A percentile compares a stretch with the other conserved stretches of the same genome.
Conservation (phyloP, 2,329 filamentous ascomycete species). For the Didymella exigua region DNA sequence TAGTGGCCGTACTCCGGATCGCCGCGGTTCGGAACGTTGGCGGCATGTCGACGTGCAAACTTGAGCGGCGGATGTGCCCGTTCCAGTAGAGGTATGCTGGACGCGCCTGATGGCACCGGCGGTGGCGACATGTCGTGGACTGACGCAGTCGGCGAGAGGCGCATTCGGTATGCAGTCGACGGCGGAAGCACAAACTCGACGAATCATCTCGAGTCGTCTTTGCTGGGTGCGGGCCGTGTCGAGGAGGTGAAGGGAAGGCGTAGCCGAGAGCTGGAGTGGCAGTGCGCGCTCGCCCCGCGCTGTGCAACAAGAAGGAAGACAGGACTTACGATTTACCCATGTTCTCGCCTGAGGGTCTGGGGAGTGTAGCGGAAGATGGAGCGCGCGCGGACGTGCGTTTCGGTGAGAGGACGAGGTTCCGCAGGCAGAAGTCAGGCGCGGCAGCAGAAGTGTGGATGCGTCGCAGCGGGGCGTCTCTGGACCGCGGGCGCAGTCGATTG, state of each 20-base stretch:
- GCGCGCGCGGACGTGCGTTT: background rate
- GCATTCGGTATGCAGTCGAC: constrained; percentile 6
- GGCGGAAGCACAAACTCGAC: background rate
- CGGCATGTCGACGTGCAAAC: constrained; percentile 39
- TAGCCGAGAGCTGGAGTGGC: constrained; percentile 20
- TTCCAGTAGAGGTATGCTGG: constrained; percentile 32
- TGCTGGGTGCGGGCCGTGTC: constrained; percentile 9
- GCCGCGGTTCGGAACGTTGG: constrained; percentile 28
- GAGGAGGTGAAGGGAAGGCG: constrained; percentile 28
- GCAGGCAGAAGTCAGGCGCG: constrained; percentile 24
- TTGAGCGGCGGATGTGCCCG: constrained; percentile 34
- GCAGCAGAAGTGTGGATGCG: constrained; percentile 23
- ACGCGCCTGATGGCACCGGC: constrained; percentile 23
- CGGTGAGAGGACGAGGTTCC: constrained; percentile 12
- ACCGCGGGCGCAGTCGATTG: constrained; percentile 23
- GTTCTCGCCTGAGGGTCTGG: constrained; percentile 18
- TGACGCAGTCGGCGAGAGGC: constrained; percentile 3
- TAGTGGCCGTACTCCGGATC: constrained; percentile 37
- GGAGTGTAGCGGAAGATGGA: constrained; percentile 9
- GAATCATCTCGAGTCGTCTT: constrained; percentile 1
- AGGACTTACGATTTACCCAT: constrained; percentile 52
- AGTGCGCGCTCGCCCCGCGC: constrained; percentile 18
- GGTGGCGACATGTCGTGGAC: constrained; percentile 10
- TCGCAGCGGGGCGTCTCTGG: constrained; percentile 25
- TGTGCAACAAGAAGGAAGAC: constrained; percentile 24